Evolutionary conservation across 305 asterid genomes (phyloP), one percentile per base, ranked within the genome.

Genomic region (Fraxinus greggii): DNA sequence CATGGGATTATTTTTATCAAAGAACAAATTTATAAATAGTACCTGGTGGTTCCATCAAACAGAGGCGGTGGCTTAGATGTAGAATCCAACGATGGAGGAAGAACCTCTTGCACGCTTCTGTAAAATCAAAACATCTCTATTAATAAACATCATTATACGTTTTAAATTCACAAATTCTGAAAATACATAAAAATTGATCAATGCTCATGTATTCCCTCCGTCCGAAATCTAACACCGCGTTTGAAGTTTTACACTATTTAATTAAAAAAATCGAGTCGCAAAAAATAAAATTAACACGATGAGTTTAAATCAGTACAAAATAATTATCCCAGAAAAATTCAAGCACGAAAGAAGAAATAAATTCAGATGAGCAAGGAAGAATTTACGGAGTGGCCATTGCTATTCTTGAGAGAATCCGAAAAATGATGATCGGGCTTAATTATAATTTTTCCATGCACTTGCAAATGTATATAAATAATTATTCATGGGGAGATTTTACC

Each of bases 41-140:
- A 92, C 98, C 97, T 86, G 70, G 91, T 90, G 84, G 92, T 89
- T 84, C 98, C 98, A 77, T 94, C 98, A 54, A 91, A 93, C 61
- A 94, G 89, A 5, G 92, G 86, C 3, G 97, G 98, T 10, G 91
- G 97, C 31, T 90, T 88, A 24, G 98, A 91, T 24, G 89, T 83
- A 56, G 98, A 86, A 85, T 88, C 86, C 85, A 95, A 78, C n/a
- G 31, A 12, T 23, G 95, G 93, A 29, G 98, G 94, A 78, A 84
- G 94, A 84, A 79, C 87, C 84, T 89, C 96, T 77, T 78, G 79
- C 12, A 89, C 90, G 31, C 83, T 24, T 15, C 93, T 89, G 90
- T n/a, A 45, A 81, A 61, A 78, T 73, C 82, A 70, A 85, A 85
- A 48, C 82, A 82, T 17, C 70, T n/a, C 13, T 15, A 78, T 15